Base-by-base conservation (phyloP, 2,329 filamentous ascomycete species). In the Aureobasidium namibiae region DNA sequence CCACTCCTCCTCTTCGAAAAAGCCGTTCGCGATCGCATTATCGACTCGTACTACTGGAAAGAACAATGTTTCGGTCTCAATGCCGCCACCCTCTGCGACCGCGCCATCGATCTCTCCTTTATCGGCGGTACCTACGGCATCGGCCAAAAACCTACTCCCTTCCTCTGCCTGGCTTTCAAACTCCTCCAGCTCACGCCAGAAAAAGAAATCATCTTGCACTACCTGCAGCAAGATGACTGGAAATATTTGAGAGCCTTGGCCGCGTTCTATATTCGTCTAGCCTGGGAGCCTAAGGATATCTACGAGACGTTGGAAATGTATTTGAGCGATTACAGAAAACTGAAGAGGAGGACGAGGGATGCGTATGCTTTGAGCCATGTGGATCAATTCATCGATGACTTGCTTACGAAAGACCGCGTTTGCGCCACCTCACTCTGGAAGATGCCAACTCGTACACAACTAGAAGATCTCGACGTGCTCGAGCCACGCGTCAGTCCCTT, bases 51-150 rank as follows among this genome's bases (percentile, higher is more conserved):
- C 76, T 99, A 96, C 78, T 99, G 91, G 88, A 96, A 96, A 74
- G 94, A 97, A 75, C 92, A 96, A 76, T 96, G 94, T 73, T 99
- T 97, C 75, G 94, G 89, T 42, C 81, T 99, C 64, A 99, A 97
- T 76, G 82, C 83, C 3, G 85, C 85, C 1, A 87, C 84, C 0
- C 73, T 99, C 6, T 87, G 96, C 67, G 90, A 96, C 75, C 89
- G 94, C 64, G 92, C 95, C 0, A 88, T 90, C 26, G 88, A 92
- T 66, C 82, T 99, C 48, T 81, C 78, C 50, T 94, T 88, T 73
- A 82, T 99, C 60, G 94, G 92, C 63, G 94, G 94, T 65, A 95
- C 91, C 5, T 90, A 90, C 68, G 91, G 92, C 56, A 82, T 84
- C 18, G 82, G 85, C 49, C 92, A 96, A 72, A 89, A 89, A 67